Conservation (phyloP, 305 asterid genomes). For the Fraxinus latifolia region DNA sequence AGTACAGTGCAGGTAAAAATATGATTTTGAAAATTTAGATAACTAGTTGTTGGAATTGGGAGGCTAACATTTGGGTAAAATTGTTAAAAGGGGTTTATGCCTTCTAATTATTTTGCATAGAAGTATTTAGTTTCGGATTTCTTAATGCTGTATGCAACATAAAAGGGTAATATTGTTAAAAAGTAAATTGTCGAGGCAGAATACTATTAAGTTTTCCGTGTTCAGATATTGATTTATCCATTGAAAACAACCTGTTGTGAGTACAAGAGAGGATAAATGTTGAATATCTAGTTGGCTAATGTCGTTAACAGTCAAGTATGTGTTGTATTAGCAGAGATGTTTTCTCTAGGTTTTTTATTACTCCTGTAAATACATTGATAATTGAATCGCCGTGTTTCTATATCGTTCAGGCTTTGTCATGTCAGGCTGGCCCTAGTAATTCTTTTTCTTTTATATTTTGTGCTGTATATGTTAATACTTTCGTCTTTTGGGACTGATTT, state of each 20-base stretch:
- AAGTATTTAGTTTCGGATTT: neutral
- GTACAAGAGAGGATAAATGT: neutral
- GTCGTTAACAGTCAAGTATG: neutral
- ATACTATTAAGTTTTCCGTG: neutral
- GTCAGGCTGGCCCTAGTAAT: neutral
- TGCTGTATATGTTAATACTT: conserved; percentile 4
- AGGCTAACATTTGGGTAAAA: neutral
- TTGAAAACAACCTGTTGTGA: neutral
- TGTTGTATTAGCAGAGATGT: neutral
- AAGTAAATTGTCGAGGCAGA: neutral
- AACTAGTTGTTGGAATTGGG: neutral
- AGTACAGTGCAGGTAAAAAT: neutral
- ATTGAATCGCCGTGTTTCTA: neutral
- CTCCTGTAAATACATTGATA: neutral
- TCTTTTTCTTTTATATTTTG: neutral
- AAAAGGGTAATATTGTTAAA: neutral
- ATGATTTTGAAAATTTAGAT: neutral
- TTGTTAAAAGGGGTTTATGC: neutral
- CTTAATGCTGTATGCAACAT: neutral
- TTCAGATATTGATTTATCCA: neutral
- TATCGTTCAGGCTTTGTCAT: neutral
- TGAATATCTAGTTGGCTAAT: neutral
- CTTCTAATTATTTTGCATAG: neutral
- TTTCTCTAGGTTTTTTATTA: neutral
- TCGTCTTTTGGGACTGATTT: neutral